Evolutionary conservation across 2,329 filamentous ascomycete species (phyloP), one percentile per base, ranked within the genome.

Genomic region (Thyridium curvatum): DNA sequence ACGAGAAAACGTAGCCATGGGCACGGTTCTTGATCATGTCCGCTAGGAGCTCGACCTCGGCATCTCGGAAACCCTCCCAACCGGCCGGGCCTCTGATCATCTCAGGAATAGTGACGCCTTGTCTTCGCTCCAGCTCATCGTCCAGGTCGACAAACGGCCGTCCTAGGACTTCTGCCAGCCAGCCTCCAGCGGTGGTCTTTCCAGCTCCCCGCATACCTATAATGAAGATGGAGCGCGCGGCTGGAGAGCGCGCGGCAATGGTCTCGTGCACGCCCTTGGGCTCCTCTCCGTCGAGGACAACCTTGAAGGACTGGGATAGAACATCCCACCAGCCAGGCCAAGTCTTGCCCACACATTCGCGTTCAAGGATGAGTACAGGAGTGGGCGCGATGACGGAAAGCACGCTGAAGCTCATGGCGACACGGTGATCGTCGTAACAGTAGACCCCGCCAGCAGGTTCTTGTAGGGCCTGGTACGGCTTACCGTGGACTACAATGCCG

Each of bases 311-410:
- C 49, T 85, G 79, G 16, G 82, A 82, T 40, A 97, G 65, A 14
- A 82, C 79, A 60, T 98, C 93, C 93, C 93, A 98, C 88, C 93
- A 98, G 9, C 91, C 93, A 1, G 93, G 93, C 93, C 93, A 98
- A 3, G 93, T 98, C 71, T 98, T 98, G 31, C 86, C 90, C 3
- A 88, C 86, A 58, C 93, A 98, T 53, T 95, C 89, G 43, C 89
- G 84, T 59, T 98, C 93, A 3, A 86, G 74, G 37, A 98, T 80
- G 13, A 94, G 64, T 0, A 88, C 84, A 1, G 86, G 75, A 8
- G 77, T 62, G 2, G 86, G 82, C 1, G 84, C 75, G 21, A 83
- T 77, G 14, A 87, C 67, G 12, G 88, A 79, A 13, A 98, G 70
- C 7, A 98, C 89, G 48, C 89, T 93, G 64, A 98, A 95, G 63